Evolutionary conservation across 2,329 filamentous ascomycete genomes (phyloP).

Genomic region (Epicoccum sorghinum): DNA sequence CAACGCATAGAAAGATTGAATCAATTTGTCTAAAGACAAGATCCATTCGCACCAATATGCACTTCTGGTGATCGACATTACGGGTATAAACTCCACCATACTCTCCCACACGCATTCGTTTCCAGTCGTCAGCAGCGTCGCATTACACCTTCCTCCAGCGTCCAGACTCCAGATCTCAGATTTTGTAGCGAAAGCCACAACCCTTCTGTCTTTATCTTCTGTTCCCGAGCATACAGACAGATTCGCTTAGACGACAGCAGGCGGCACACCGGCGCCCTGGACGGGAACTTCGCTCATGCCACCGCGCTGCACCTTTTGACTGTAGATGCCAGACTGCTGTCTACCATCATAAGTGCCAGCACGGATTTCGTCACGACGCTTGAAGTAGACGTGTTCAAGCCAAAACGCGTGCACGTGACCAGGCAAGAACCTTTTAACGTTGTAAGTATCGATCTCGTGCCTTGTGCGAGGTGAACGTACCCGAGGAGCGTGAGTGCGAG

Average conservation of each 20-base stretch:
- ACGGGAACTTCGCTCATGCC: conserved; percentile 45
- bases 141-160: neutral
- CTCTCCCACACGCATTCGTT: neutral
- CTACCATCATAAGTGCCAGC: conserved; percentile 61
- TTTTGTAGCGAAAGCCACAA: neutral
- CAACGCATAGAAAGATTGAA: neutral
- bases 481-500: conserved; percentile 55
- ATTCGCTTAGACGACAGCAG: neutral
- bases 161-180: neutral
- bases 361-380: conserved; percentile 68
- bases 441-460: neutral
- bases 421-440: conserved; percentile 66
- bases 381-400: conserved; percentile 81
- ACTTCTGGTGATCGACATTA: neutral
- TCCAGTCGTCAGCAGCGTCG: neutral
- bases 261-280: neutral
- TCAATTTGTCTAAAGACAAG: too few relatives aligned
- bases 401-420: conserved; percentile 83
- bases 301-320: conserved; percentile 74
- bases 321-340: conserved; percentile 73
- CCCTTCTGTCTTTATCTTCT: neutral
- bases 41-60: neutral
- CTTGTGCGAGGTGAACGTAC: conserved; percentile 20
- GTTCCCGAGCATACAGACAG: too few relatives aligned
- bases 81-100: neutral